phyloP scores from a whole-genome alignment of 345 rosid genomes.

The Aquilaria malaccensis region DNA sequence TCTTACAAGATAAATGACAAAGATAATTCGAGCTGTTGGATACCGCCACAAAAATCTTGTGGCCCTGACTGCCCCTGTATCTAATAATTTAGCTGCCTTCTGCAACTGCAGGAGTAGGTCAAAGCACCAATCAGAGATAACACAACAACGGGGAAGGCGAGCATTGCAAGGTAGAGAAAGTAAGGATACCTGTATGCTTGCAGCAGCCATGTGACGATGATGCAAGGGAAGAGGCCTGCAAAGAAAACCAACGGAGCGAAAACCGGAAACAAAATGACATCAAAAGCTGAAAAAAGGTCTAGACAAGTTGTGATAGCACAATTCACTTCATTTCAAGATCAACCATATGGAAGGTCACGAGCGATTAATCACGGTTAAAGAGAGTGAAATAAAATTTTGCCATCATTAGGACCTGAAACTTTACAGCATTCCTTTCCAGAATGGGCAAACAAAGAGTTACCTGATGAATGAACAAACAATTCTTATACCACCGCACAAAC shows the following conservation, averaged over 20 bases:
- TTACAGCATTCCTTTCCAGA: too few relatives aligned
- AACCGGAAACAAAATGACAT: too few relatives aligned
- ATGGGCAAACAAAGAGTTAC: too few relatives aligned
- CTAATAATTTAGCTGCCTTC: constrained; percentile 84
- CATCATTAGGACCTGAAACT: too few relatives aligned
- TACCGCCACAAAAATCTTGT: constrained; percentile 96
- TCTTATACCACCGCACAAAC: too few relatives aligned
- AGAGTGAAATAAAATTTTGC: too few relatives aligned
- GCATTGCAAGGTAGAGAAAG: constrained; percentile 5
- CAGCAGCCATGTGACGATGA: constrained; percentile 76
- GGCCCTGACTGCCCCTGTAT: constrained; percentile 95
- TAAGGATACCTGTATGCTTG: constrained; percentile 63
- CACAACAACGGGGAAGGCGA: not conserved
- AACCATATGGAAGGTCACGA: too few relatives aligned
- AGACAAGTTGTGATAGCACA: too few relatives aligned
- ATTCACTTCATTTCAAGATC: too few relatives aligned
- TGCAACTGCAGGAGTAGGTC: constrained; percentile 53
- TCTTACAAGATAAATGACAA: constrained; percentile 84
- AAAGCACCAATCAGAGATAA: constrained; percentile 10
- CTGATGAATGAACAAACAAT: too few relatives aligned
- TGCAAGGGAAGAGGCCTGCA: constrained; percentile 92
- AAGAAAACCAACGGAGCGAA: not conserved
- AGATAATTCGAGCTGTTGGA: constrained; percentile 74
- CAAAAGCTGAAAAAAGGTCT: too few relatives aligned
- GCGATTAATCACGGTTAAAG: too few relatives aligned